phyloP scores from a whole-genome alignment of 2,329 filamentous ascomycete species.

The Colletotrichum paranaense region DNA sequence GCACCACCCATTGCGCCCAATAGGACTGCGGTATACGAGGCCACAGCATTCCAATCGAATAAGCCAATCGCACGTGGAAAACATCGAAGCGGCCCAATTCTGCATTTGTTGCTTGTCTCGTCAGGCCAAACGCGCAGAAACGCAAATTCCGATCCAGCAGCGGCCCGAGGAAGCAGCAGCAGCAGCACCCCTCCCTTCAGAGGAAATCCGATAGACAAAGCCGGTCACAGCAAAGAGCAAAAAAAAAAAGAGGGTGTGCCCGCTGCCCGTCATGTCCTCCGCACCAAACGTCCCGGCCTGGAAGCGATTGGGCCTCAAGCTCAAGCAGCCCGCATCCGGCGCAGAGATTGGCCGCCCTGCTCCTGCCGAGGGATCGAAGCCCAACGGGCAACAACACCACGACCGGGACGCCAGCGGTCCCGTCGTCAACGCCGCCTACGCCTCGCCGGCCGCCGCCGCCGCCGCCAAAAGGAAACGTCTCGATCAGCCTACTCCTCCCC shows the following conservation, averaged over 20 bases:
- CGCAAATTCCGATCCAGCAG: slow-evolving; percentile 22
- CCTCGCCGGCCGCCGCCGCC: slow-evolving; percentile 33
- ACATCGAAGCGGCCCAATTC: slow-evolving; percentile 25
- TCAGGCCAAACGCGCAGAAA: slow-evolving; percentile 30
- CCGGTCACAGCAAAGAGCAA: neutral
- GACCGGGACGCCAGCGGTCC: slow-evolving; percentile 35
- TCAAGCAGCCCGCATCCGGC: slow-evolving; percentile 55
- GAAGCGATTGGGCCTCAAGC: slow-evolving; percentile 73
- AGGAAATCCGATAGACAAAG: neutral
- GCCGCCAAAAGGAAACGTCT: slow-evolving; percentile 38
- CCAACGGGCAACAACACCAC: slow-evolving; percentile 36
- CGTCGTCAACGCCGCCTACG: slow-evolving; percentile 27
- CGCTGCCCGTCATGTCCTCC: slow-evolving; percentile 54
- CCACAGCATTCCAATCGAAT: slow-evolving; percentile 33
- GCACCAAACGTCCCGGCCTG: slow-evolving; percentile 63
- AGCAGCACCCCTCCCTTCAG: slow-evolving; percentile 21
- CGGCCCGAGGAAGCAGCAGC: slow-evolving; percentile 10
- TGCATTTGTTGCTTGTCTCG: slow-evolving; percentile 12
- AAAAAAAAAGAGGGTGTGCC: slow-evolving; percentile 33
- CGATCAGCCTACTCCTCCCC: slow-evolving; percentile 31
- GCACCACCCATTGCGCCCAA: slow-evolving; percentile 35
- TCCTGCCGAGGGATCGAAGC: slow-evolving; percentile 39
- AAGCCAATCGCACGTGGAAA: slow-evolving; percentile 29
- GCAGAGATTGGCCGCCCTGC: slow-evolving; percentile 35
- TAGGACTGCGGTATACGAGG: slow-evolving; percentile 28